Base-by-base conservation (phyloP, 2,329 filamentous ascomycete species). In the Sclerotinia minor region DNA sequence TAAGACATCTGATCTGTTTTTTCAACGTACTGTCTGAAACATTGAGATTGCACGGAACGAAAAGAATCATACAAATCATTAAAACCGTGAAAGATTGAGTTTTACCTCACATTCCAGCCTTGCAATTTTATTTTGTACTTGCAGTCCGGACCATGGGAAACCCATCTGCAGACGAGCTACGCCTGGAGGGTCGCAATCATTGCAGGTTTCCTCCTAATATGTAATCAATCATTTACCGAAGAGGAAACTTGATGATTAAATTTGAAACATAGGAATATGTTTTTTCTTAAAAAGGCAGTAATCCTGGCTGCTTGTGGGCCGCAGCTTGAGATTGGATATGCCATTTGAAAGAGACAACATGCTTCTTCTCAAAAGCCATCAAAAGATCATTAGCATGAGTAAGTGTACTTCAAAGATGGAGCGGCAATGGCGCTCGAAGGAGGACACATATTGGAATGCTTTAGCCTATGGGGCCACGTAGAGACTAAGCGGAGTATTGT, bases 111-210 rank as follows among this genome's bases (percentile, higher is more conserved):
- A 47, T 26, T 9, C 21, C 26, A 15, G 44, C 3, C 9, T 24
- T 35, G 47, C 26, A 19, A 21, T 5, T 60, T 26, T n/a, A 35
- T 35, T 35, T 9, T 35, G 26, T n/a, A 32, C 21, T 47, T 47
- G 19, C 57, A 24, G 19, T 32, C 24, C 26, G 52, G 52, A n/a
- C 29, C 5, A 35, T 54, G 29, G 52, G 13, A 13, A n/a, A 35
- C 32, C 32, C 29, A 41, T 11, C 19, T 35, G 57, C 44, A 32
- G 26, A 60, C 57, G 57, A 47, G 41, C 44, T 60, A 60, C 57
- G 44, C 47, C 41, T 24, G 3, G 26, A 26, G 47, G n/a, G 15
- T 11, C 29, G 41, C 41, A 9, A 35, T 60, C 41, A 45, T 47
- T 35, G 26, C 24, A 59, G 26, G 5, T 11, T 15, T 11, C 11